Percentiles rank a stretch among this genome's conserved stretches.
phyloP scores from a whole-genome alignment of 2,329 filamentous ascomycete species.

The Epichloe festucae region DNA sequence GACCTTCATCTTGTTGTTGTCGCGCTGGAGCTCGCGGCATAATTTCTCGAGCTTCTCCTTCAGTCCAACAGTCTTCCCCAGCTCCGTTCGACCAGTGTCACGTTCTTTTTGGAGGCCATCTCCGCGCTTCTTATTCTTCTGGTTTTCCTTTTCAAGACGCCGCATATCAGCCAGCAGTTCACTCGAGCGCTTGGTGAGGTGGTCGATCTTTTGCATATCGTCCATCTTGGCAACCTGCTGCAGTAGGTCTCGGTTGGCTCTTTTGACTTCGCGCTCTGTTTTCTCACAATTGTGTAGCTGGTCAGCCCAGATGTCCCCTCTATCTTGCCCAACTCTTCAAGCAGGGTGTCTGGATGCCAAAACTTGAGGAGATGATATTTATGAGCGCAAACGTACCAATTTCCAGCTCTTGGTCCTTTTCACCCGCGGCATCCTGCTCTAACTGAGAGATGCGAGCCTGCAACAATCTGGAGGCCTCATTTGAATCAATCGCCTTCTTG shows the following conservation, averaged over 20 bases:
- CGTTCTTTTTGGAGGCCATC: slow-evolving; percentile 95
- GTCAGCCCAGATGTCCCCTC: background rate
- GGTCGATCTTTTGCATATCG: slow-evolving; percentile 81
- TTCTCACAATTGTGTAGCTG: background rate
- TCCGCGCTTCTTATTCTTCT: slow-evolving; percentile 89
- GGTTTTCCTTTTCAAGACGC: slow-evolving; percentile 81
- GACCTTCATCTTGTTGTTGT: slow-evolving; percentile 98
- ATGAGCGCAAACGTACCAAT: slow-evolving; percentile 49
- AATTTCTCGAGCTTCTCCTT: slow-evolving; percentile 97
- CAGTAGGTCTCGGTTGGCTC: slow-evolving; percentile 81
- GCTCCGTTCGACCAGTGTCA: slow-evolving; percentile 74
- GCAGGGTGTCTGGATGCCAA: background rate
- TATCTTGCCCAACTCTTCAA: background rate
- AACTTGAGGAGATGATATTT: background rate
- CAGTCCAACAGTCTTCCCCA: slow-evolving; percentile 78
- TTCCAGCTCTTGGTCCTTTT: slow-evolving; percentile 91
- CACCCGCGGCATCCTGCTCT: slow-evolving; percentile 82
- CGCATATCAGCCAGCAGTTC: slow-evolving; percentile 93
- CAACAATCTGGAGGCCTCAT: slow-evolving; percentile 81
- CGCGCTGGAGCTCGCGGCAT: slow-evolving; percentile 83
- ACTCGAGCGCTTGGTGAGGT: slow-evolving; percentile 79
- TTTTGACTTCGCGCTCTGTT: slow-evolving; percentile 82
- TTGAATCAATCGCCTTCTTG: slow-evolving; percentile 74
- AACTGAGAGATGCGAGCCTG: slow-evolving; percentile 90
- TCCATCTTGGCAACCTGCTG: slow-evolving; percentile 85